These are phyloP conservation scores for Aspergillus pseudoglaucus DNA, from an alignment of 2,329 filamentous ascomycete genomes.

Conservation along the genomic window DNA sequence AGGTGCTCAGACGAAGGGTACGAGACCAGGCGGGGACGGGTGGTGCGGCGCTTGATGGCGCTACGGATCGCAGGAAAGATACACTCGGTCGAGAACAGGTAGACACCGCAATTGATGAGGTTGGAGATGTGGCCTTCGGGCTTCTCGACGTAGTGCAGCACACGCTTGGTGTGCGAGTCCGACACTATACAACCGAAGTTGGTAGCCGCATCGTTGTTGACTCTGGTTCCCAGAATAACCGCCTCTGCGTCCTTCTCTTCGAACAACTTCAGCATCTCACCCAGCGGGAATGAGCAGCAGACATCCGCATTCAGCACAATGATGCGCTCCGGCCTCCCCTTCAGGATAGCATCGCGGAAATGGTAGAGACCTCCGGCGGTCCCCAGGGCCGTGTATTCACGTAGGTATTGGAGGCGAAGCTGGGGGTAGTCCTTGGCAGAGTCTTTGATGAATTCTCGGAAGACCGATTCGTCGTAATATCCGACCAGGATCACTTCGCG, in stretches of 20 bases:
- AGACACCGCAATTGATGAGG: conserved; percentile 98
- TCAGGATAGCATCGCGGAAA: conserved; percentile 97
- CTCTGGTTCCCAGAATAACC: conserved; percentile 87
- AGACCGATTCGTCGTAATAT: conserved; percentile 96
- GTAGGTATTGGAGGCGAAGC: conserved; percentile 87
- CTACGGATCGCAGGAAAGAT: conserved; percentile 94
- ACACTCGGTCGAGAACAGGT: conserved; percentile 89
- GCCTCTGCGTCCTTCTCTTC: conserved; percentile 94
- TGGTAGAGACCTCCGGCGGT: conserved; percentile 97
- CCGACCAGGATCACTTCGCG: conserved; percentile 96
- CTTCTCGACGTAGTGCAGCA: conserved; percentile 98
- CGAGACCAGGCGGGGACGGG: conserved; percentile 83
- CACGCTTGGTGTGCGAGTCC: conserved; percentile 85
- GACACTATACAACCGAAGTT: conserved; percentile 99
- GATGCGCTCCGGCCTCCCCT: conserved; percentile 87
- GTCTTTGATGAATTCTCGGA: conserved; percentile 97
- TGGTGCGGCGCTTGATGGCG: conserved; percentile 90
- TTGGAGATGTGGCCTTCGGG: conserved; percentile 96
- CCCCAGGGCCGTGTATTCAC: conserved; percentile 93
- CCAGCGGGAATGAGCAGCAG: conserved; percentile 95
- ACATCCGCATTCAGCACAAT: conserved; percentile 98
- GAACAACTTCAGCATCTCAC: conserved; percentile 91
- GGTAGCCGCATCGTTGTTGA: conserved; percentile 81
- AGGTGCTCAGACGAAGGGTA: conserved; percentile 95
- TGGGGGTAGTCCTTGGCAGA: conserved; percentile 76